Evolutionary conservation across 129 eudicot genomes (phyloP), one percentile per base, ranked within the genome.

Genomic region (Silybum marianum): DNA sequence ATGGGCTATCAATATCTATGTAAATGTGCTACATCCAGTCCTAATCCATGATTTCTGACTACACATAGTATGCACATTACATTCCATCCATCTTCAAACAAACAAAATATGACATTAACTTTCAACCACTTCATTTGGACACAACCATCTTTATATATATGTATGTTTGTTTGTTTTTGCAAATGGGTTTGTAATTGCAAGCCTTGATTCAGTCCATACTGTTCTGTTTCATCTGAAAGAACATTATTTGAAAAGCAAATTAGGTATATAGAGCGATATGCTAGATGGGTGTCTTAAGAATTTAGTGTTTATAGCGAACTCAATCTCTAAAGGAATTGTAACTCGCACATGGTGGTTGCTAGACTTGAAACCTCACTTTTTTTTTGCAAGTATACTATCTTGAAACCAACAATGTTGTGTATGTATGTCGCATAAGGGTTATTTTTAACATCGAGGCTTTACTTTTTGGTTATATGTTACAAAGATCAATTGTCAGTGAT

Each of bases 11-110:
- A 66, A 73, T 65, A 72, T 54, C 24, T 10, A 25, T 22, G 5
- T 21, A 25, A n/a, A 8, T 8, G 42, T 38, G 42, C 42, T 13
- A 48, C 62, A 48, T 14, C 22, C 22, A 54, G 1, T 54, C 63
- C 63, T 13, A 34, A 36, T 48, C 44, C 21, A 62, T 23, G 73
- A 58, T 51, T 28, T 71, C 39, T 69, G 74, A 26, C 48, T 78
- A 46, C 34, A 19, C 63, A 78, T 12, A 71, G 39, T 72, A 40
- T 36, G 21, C 75, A 51, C 69, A 75, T 36, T 80, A 39, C 75
- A 74, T 65, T 81, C 80, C 75, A 81, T 74, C 21, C 70, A 44
- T 75, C 60, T 74, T 65, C 85, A 40, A 75, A 74, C 80, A 82
- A 42, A 82, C 34, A 54, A 13, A 66, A 16, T 22, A 66, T 16